phyloP scores from a whole-genome alignment of 495 filamentous ascomycete genomes.

The Usnea hakonensis region DNA sequence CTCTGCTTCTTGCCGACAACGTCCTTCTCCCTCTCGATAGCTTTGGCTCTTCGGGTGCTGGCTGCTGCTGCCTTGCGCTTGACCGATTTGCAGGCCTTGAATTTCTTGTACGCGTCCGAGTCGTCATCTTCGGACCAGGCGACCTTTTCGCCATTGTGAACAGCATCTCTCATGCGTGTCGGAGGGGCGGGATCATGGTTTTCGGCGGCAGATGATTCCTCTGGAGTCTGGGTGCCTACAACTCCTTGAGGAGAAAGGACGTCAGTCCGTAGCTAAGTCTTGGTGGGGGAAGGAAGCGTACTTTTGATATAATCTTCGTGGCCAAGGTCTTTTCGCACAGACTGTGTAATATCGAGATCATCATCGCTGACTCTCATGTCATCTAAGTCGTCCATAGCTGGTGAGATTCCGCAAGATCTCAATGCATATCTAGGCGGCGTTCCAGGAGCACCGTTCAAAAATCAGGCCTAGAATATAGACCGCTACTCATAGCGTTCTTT shows the following conservation, averaged over 20 bases:
- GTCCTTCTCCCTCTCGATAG: slow-evolving; percentile 24
- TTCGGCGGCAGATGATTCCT: slow-evolving; percentile 2
- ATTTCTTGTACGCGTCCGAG: slow-evolving; percentile 48
- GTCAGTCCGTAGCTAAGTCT: not conserved
- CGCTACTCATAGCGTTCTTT: too few relatives aligned
- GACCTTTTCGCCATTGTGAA: slow-evolving; percentile 18
- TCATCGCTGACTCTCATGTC: slow-evolving; percentile 22
- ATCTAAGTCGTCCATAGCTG: slow-evolving; percentile 3
- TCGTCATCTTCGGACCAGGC: slow-evolving; percentile 37
- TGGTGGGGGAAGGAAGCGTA: slow-evolving; percentile 1
- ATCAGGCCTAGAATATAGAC: too few relatives aligned
- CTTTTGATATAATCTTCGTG: slow-evolving; percentile 16
- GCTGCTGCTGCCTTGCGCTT: slow-evolving; percentile 47
- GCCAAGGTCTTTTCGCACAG: slow-evolving; percentile 13
- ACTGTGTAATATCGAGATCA: slow-evolving; percentile 19
- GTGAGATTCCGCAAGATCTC: too few relatives aligned
- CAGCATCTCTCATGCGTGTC: slow-evolving; percentile 4
- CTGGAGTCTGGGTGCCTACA: not conserved
- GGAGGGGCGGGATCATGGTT: not conserved
- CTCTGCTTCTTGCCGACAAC: slow-evolving; percentile 30
- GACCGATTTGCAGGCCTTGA: slow-evolving; percentile 50
- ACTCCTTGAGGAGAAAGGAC: slow-evolving; percentile 2
- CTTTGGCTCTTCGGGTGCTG: slow-evolving; percentile 41
- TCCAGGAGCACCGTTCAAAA: too few relatives aligned
- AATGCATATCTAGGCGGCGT: too few relatives aligned